phyloP scores from a whole-genome alignment of 2,329 filamentous ascomycete genomes.

The Penicillium sp. region DNA sequence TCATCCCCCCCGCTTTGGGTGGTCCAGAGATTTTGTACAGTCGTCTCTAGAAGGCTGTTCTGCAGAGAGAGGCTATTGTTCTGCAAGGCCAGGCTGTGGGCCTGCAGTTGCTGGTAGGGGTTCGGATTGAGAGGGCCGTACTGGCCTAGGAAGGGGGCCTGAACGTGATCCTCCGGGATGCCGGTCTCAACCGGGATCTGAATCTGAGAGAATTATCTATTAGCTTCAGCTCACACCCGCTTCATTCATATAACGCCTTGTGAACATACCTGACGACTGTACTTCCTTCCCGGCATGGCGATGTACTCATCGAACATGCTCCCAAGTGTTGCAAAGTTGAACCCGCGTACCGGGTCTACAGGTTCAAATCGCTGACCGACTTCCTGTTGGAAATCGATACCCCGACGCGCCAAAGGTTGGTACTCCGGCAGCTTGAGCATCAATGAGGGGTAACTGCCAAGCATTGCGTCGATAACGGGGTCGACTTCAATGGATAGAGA shows the following conservation, averaged over 20 bases:
- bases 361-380: slow-evolving; percentile 48
- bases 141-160: slow-evolving; percentile 6
- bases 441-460: slow-evolving; percentile 44
- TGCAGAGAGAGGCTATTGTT: slow-evolving; percentile 9
- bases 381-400: slow-evolving; percentile 43
- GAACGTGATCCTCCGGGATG: background rate
- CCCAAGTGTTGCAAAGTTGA: slow-evolving; percentile 48
- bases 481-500: slow-evolving; percentile 45
- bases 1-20: background rate
- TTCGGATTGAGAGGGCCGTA: slow-evolving; percentile 11
- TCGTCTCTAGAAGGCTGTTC: slow-evolving; percentile 11
- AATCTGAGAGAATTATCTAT: slow-evolving; percentile 8
- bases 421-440: slow-evolving; percentile 41
- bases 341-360: slow-evolving; percentile 35
- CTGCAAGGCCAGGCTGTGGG: slow-evolving; percentile 1
- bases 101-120: slow-evolving; percentile 11
- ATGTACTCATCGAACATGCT: slow-evolving; percentile 48
- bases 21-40: background rate
- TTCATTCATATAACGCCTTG: background rate
- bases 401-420: slow-evolving; percentile 37
- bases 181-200: slow-evolving; percentile 14
- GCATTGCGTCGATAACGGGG: slow-evolving; percentile 43
- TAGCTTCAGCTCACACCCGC: background rate
- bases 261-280: slow-evolving; percentile 21
- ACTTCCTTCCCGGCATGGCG: slow-evolving; percentile 46